Base-by-base conservation (phyloP, 345 rosid species). In the Tarenaya hassleriana region DNA sequence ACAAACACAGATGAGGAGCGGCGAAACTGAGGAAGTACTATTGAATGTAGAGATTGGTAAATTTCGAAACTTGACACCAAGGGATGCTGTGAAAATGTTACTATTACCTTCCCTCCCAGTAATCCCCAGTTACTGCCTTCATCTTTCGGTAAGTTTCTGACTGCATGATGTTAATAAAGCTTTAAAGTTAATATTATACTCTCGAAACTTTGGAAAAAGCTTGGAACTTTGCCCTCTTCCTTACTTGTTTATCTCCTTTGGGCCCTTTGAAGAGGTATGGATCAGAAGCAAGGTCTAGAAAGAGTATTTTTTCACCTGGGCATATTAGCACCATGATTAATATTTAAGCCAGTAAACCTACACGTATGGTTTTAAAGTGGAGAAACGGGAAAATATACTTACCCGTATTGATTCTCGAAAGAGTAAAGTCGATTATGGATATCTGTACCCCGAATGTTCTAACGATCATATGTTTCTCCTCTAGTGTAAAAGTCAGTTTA, bases 371-470 rank as follows among this genome's bases (percentile, higher is more conserved):
- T 38, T 38, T 42, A 40, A 42, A 34, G 12, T 32, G 7, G 41
- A 17, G 40, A 12, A 5, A 5, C 37, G 12, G 3, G 17, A 66
- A 45, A 50, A 41, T 55, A 54, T 12, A 20, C 56, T 74, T 50
- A 86, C 97, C 97, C 1, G 95, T 83, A 47, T 83, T 85, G 51
- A 92, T 88, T 73, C 97, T 76, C 24, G 97, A 92, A 48, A 92
- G 83, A 8, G 98, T 92, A 62, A 88, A 92, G 70, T 92, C 98
- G 7, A 92, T 88, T 50, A 92, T 85, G 16, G 91, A 79, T 62
- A 81, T 60, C 4, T 53, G 60, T 54, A 92, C 31, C 34, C 97
- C 97, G 61, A 58, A 83, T 32, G 85, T 76, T 63, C 57, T 78
- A 24, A 80, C 37, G 41, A 49, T 27, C 32, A 78, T 58, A 29